phyloP scores from a whole-genome alignment of 2,329 filamentous ascomycete genomes.

The Alternaria dauci region DNA sequence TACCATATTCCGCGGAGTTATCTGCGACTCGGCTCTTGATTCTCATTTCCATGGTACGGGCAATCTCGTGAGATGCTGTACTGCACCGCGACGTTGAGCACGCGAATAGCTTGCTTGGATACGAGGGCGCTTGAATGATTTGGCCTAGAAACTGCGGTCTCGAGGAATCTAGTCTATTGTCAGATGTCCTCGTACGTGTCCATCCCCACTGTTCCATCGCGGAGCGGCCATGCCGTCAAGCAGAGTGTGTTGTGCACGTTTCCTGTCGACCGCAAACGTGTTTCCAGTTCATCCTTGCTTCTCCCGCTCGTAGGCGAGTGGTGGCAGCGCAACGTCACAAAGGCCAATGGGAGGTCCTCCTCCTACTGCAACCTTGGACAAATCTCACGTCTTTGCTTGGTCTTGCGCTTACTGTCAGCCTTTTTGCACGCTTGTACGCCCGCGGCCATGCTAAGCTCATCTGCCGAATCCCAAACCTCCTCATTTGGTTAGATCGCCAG shows the following conservation, averaged over 20 bases:
- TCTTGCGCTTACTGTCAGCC: not conserved
- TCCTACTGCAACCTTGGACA: not conserved
- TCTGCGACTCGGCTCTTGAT: not conserved
- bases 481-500: constrained; percentile 13
- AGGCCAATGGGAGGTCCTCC: not conserved
- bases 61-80: not conserved
- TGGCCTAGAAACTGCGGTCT: not conserved
- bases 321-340: constrained; percentile 1
- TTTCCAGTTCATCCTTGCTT: constrained; percentile 7
- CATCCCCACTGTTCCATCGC: not conserved
- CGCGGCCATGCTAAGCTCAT: constrained; percentile 14
- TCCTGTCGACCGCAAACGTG: constrained; percentile 5
- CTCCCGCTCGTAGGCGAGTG: not conserved
- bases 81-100: constrained; percentile 2
- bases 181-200: constrained; percentile 1
- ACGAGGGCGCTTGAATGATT: constrained; percentile 1
- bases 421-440: not conserved
- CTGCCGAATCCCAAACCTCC: constrained; percentile 18
- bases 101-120: constrained; percentile 1
- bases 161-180: constrained; percentile 2
- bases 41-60: not conserved
- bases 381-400: not conserved
- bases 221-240: constrained; percentile 11
- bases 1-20: constrained; percentile 1
- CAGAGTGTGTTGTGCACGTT: constrained; percentile 13